Conservation (phyloP, 371 early-diverging fungal genomes). For the Saksenaea vasiformis region DNA sequence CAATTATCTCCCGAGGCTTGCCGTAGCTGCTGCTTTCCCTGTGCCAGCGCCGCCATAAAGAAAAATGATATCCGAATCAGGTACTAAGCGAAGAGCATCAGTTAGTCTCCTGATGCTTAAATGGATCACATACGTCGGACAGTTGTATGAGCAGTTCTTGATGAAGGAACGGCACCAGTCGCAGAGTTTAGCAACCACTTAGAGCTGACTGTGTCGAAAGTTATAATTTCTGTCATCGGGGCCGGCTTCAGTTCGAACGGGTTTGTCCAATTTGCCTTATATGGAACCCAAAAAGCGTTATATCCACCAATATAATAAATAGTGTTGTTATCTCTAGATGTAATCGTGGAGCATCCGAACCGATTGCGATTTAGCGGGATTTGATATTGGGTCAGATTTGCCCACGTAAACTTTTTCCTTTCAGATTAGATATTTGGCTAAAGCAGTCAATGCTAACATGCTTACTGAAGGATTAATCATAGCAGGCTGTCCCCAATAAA, state of each 20-base stretch:
- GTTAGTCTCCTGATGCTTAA: not conserved
- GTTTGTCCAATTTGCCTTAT: not conserved
- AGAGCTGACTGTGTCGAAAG: not conserved
- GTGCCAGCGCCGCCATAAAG: not conserved
- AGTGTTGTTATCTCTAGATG: not conserved
- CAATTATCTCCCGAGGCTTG: no score
- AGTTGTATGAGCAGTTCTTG: not conserved
- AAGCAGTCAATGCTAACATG: no score
- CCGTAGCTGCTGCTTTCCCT: not conserved
- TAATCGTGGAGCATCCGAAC: not conserved
- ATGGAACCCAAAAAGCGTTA: not conserved
- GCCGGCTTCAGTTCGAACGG: not conserved
- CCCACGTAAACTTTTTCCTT: not conserved
- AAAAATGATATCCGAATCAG: not conserved
- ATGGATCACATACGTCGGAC: not conserved
- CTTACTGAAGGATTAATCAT: not conserved
- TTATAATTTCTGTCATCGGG: not conserved
- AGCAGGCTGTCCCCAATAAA: not conserved
- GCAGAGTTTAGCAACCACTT: not conserved
- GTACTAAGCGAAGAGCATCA: not conserved
- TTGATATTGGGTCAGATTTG: not conserved
- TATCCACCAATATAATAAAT: not conserved
- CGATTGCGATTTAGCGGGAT: not conserved
- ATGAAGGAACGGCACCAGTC: not conserved
- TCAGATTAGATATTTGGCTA: no score